Evolutionary conservation across 768 basidiomycete genomes (phyloP).

Genomic region (Tylopilus plumbeoviolaceoides): DNA sequence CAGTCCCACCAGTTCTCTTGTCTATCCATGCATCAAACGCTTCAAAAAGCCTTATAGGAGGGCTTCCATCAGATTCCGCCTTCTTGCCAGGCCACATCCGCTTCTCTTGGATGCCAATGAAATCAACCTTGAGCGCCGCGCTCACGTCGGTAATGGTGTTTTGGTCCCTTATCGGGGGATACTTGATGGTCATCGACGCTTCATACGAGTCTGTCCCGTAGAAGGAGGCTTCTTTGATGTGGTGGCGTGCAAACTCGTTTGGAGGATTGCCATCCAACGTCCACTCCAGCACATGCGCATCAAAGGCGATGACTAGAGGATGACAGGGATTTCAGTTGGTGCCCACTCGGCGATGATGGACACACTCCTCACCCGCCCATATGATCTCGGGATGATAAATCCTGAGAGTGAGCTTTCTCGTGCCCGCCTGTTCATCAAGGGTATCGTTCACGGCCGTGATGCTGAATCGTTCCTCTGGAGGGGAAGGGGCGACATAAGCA

Average conservation of each 20-base stretch:
- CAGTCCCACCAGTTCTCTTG: slow-evolving; percentile 53
- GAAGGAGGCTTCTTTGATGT: slow-evolving; percentile 89
- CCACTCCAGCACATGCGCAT: slow-evolving; percentile 87
- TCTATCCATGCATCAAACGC: slow-evolving; percentile 74
- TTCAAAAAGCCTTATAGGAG: slow-evolving; percentile 72
- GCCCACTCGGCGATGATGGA: not conserved
- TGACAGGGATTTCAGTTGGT: not conserved
- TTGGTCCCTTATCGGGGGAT: slow-evolving; percentile 26
- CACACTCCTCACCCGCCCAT: slow-evolving; percentile 62
- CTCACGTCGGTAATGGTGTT: not conserved
- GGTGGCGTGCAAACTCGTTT: slow-evolving; percentile 70
- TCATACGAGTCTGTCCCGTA: slow-evolving; percentile 72
- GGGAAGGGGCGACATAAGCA: slow-evolving; percentile 50
- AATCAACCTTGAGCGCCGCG: slow-evolving; percentile 55
- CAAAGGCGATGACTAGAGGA: slow-evolving; percentile 73
- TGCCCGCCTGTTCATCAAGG: slow-evolving; percentile 54
- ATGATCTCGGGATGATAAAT: slow-evolving; percentile 79
- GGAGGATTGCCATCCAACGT: slow-evolving; percentile 77
- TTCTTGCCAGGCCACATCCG: slow-evolving; percentile 80
- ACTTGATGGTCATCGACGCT: slow-evolving; percentile 66
- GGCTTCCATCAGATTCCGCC: slow-evolving; percentile 43
- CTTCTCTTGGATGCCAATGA: slow-evolving; percentile 77
- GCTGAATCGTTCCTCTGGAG: slow-evolving; percentile 38
- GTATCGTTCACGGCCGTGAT: slow-evolving; percentile 57
- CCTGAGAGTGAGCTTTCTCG: slow-evolving; percentile 63